phyloP scores from a whole-genome alignment of 768 basidiomycete species.

The Fomitopsis serialis region DNA sequence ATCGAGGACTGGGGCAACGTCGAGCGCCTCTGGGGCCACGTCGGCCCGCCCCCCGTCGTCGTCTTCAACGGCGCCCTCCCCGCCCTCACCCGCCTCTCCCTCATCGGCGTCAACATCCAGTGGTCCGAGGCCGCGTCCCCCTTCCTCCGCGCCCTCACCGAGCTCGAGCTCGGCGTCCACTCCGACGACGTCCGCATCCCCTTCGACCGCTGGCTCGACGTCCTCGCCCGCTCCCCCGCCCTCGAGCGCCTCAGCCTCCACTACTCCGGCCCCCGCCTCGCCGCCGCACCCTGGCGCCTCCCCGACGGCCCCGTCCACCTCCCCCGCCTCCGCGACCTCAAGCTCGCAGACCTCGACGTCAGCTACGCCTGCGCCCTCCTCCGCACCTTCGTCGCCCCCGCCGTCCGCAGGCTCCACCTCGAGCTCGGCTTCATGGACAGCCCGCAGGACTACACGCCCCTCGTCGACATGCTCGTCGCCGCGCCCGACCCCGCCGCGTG shows the following conservation, averaged over 20 bases:
- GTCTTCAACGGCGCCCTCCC: slow-evolving; percentile 52
- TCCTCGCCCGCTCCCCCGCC: slow-evolving; percentile 45
- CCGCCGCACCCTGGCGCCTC: slow-evolving; percentile 11
- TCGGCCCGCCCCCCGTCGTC: slow-evolving; percentile 52
- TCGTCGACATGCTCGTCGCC: slow-evolving; percentile 26
- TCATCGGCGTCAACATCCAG: slow-evolving; percentile 63
- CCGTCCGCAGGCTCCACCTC: slow-evolving; percentile 38
- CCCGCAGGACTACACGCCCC: slow-evolving; percentile 43
- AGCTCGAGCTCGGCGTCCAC: slow-evolving; percentile 57
- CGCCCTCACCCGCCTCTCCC: slow-evolving; percentile 45
- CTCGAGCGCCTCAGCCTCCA: slow-evolving; percentile 45
- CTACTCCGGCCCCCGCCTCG: slow-evolving; percentile 50
- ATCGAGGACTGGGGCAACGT: slow-evolving; percentile 51
- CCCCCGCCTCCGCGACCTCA: slow-evolving; percentile 36
- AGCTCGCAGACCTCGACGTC: slow-evolving; percentile 51
- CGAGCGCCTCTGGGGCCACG: slow-evolving; percentile 48
- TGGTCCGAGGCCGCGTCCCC: slow-evolving; percentile 52
- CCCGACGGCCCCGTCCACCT: slow-evolving; percentile 35
- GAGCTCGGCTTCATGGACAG: slow-evolving; percentile 36
- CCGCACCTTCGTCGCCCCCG: slow-evolving; percentile 41
- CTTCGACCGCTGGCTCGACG: slow-evolving; percentile 47
- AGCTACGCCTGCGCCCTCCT: slow-evolving; percentile 45
- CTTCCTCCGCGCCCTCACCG: slow-evolving; percentile 43
- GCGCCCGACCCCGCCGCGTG: neutral
- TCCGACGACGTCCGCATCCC: slow-evolving; percentile 52